Evolutionary conservation across 2,329 filamentous ascomycete genomes (phyloP).

Genomic region (Pezicula carpinea): DNA sequence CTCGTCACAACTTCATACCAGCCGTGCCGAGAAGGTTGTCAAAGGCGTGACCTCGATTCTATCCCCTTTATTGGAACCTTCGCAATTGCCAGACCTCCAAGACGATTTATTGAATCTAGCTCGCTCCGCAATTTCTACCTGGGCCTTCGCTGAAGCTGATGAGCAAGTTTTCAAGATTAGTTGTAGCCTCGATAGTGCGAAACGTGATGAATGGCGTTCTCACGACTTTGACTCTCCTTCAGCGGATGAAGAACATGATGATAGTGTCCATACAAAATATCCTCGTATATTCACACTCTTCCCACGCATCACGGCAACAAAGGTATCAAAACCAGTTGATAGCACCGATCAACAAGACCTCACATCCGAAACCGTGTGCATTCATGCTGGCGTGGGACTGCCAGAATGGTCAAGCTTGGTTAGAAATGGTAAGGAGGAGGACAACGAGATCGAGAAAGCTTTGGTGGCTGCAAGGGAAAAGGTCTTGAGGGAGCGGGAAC

Average conservation of each 20-base stretch:
- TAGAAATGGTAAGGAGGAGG: slow-evolving; percentile 9
- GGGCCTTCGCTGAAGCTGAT: slow-evolving; percentile 10
- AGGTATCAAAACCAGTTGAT: background rate
- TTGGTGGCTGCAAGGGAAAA: slow-evolving; percentile 2
- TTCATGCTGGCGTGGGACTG: slow-evolving; percentile 10
- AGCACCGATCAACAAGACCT: slow-evolving; percentile 4
- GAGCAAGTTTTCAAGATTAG: slow-evolving; percentile 6
- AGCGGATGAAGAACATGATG: background rate
- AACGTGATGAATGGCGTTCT: slow-evolving; percentile 9
- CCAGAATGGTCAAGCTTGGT: slow-evolving; percentile 11
- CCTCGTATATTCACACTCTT: slow-evolving; percentile 12
- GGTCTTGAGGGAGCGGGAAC: slow-evolving; percentile 1
- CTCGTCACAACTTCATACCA: background rate
- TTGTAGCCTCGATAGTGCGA: slow-evolving; percentile 7
- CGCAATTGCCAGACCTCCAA: slow-evolving; percentile 1
- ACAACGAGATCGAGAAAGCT: slow-evolving; percentile 3
- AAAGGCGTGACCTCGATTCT: slow-evolving; percentile 6
- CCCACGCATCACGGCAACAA: slow-evolving; percentile 7
- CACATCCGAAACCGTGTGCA: slow-evolving; percentile 5
- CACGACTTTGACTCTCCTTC: slow-evolving; percentile 5
- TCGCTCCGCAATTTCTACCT: slow-evolving; percentile 10
- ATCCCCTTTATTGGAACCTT: slow-evolving; percentile 4
- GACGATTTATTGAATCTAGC: slow-evolving; percentile 9
- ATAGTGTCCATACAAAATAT: slow-evolving; percentile 2
- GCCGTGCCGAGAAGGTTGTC: slow-evolving; percentile 6